Conservation (phyloP, 2,329 filamentous ascomycete species). For the Chaetomiaceae sp. region DNA sequence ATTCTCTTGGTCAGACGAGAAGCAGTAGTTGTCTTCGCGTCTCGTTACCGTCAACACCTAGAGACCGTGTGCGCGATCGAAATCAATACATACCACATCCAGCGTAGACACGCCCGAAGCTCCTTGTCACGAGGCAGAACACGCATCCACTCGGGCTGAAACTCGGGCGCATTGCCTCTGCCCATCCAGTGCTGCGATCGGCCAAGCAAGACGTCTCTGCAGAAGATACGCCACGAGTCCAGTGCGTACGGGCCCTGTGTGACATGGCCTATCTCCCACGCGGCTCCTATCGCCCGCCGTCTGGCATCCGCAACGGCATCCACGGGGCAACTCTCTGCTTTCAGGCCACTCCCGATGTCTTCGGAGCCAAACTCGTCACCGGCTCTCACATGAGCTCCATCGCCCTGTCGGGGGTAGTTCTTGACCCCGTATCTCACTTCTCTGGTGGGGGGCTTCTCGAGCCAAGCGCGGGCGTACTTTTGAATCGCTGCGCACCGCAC, state of each 20-base stretch:
- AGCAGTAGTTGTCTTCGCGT: neutral
- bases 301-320: slow-evolving; percentile 20
- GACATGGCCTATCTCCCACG: slow-evolving; percentile 82
- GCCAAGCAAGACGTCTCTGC: slow-evolving; percentile 68
- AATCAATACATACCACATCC: slow-evolving; percentile 58
- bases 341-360: slow-evolving; percentile 24
- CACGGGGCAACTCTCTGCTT: slow-evolving; percentile 3
- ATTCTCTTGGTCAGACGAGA: no score
- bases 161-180: slow-evolving; percentile 42
- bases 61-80: no score
- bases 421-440: slow-evolving; percentile 49
- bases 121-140: slow-evolving; percentile 82
- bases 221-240: slow-evolving; percentile 93
- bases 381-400: slow-evolving; percentile 27
- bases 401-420: slow-evolving; percentile 36
- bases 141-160: slow-evolving; percentile 86
- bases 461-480: slow-evolving; percentile 63
- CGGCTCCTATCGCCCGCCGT: slow-evolving; percentile 29
- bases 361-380: slow-evolving; percentile 27
- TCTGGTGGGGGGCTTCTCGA: slow-evolving; percentile 53
- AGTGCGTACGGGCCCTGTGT: slow-evolving; percentile 77
- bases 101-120: slow-evolving; percentile 74
- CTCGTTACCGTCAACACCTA: no score
- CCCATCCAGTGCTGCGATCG: slow-evolving; percentile 62
- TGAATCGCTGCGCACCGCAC: slow-evolving; percentile 63